Percentiles rank a stretch among this genome's conserved stretches.
These are phyloP conservation scores for Aspergillus sclerotiicarbonarius DNA, from an alignment of 495 filamentous ascomycete genomes.

Conservation along the genomic window DNA sequence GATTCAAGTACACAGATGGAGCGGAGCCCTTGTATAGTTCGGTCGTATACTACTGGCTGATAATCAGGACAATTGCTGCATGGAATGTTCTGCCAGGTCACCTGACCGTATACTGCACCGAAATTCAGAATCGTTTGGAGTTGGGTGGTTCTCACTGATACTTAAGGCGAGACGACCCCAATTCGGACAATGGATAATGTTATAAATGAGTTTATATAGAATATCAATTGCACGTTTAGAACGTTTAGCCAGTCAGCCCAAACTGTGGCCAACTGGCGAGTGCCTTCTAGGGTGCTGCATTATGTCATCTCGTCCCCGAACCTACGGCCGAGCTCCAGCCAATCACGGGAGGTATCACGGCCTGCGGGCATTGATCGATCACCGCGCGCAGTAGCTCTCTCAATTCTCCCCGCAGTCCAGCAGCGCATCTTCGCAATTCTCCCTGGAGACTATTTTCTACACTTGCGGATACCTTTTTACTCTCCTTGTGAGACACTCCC, in stretches of 20 bases:
- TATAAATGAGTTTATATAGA: too few relatives aligned
- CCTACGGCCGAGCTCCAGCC: neutral
- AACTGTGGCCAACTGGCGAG: neutral
- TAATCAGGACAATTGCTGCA: neutral
- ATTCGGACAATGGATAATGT: too few relatives aligned
- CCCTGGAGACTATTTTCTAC: neutral
- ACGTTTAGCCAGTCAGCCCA: neutral
- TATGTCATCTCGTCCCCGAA: neutral
- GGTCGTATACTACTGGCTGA: neutral
- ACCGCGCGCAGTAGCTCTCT: neutral
- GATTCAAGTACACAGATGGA: too few relatives aligned
- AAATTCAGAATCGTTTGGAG: neutral
- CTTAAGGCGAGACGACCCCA: too few relatives aligned
- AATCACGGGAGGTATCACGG: neutral
- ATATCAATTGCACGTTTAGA: too few relatives aligned
- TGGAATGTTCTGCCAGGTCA: neutral
- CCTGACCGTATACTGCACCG: neutral
- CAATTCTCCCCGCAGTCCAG: neutral
- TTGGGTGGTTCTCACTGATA: neutral
- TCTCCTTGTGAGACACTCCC: conserved; percentile 3
- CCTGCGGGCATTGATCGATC: neutral
- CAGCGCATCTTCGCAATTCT: neutral
- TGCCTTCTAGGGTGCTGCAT: neutral
- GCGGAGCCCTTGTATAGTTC: too few relatives aligned
- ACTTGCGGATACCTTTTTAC: neutral